A percentile compares a stretch with the other conserved stretches of the same genome.
These are phyloP conservation scores for Colletotrichum cordylinicola DNA, from an alignment of 2,329 filamentous ascomycete species.

Conservation along the genomic window DNA sequence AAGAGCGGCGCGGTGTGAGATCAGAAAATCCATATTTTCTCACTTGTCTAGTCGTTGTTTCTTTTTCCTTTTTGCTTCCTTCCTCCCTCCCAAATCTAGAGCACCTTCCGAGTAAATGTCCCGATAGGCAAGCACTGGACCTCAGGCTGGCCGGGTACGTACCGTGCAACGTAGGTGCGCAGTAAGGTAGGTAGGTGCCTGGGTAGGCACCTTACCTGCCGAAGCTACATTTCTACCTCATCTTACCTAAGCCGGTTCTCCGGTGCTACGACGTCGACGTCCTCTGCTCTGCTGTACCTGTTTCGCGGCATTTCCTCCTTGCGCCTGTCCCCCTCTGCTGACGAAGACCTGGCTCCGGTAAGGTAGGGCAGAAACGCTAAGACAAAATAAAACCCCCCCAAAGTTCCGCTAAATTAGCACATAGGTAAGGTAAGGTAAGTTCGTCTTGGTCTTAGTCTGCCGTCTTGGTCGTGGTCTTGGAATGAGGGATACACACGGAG, in stretches of 20 bases:
- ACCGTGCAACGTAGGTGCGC: background rate
- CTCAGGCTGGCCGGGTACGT: background rate
- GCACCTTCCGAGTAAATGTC: background rate
- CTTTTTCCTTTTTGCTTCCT: background rate
- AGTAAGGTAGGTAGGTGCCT: background rate
- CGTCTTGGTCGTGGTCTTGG: background rate
- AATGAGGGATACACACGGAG: background rate
- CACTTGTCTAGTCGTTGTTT: background rate
- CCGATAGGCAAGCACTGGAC: background rate
- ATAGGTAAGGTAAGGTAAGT: background rate
- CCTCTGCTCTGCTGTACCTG: background rate
- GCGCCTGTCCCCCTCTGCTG: background rate
- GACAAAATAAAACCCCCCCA: background rate
- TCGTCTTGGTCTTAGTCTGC: background rate
- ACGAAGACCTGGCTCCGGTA: background rate
- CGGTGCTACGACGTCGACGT: background rate
- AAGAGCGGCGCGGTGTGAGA: background rate
- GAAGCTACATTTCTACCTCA: background rate
- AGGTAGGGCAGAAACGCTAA: conserved; percentile 8
- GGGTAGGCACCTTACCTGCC: background rate
- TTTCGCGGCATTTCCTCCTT: conserved; percentile 9
- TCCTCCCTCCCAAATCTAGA: background rate
- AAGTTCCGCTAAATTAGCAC: background rate
- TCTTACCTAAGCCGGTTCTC: background rate
- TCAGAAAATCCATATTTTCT: background rate